Conservation (phyloP, 2,329 filamentous ascomycete species). For the Colletotrichum plurivorum region DNA sequence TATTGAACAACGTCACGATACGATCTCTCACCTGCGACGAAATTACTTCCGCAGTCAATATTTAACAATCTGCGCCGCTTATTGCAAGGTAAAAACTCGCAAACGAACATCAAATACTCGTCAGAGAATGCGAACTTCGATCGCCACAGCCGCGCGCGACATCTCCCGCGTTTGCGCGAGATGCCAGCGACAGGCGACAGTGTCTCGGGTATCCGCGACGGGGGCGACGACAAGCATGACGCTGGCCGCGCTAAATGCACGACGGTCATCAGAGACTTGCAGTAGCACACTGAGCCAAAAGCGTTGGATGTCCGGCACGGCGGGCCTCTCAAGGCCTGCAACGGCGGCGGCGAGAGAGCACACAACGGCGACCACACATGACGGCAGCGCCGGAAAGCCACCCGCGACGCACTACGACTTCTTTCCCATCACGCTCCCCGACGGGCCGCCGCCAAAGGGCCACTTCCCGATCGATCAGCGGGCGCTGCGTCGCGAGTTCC, state of each 20-base stretch:
- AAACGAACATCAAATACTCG: too few relatives aligned
- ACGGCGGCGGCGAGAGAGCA: constrained; percentile 14
- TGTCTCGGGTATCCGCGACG: constrained; percentile 38
- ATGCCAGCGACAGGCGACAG: constrained; percentile 49
- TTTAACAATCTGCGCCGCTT: neutral
- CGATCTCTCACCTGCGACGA: neutral
- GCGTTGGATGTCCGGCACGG: constrained; percentile 35
- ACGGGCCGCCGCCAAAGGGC: constrained; percentile 82
- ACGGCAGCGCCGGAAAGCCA: constrained; percentile 9
- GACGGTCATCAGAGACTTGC: neutral
- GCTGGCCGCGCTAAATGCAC: constrained; percentile 6
- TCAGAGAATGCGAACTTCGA: constrained; percentile 45
- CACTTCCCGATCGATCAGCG: constrained; percentile 81
- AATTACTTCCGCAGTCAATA: neutral
- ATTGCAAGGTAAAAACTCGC: neutral
- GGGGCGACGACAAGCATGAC: constrained; percentile 18
- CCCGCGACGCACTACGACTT: constrained; percentile 83
- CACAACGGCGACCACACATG: constrained; percentile 12
- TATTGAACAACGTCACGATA: constrained; percentile 8
- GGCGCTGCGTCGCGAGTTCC: constrained; percentile 85
- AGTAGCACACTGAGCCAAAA: constrained; percentile 5
- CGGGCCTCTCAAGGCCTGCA: constrained; percentile 15
- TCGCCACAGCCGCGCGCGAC: constrained; percentile 46
- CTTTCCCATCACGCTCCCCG: constrained; percentile 84
- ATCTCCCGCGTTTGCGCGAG: constrained; percentile 51